A percentile compares a stretch with the other conserved stretches of the same genome.
Conservation (phyloP, 2,329 filamentous ascomycete species). For the Botrytis hyacinthi region DNA sequence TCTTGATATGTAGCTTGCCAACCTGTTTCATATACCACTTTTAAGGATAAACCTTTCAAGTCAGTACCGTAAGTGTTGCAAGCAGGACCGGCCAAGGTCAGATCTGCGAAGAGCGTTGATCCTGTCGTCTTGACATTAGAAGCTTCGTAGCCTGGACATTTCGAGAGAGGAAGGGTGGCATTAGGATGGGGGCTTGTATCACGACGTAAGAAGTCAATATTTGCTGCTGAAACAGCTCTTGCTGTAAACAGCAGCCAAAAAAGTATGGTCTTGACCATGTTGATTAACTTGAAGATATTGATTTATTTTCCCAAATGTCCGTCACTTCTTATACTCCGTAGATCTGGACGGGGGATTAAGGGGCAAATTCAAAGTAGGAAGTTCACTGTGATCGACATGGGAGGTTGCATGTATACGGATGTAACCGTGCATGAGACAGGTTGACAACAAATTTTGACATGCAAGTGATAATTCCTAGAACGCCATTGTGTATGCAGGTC, state of each 20-base stretch:
- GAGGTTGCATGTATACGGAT: background rate
- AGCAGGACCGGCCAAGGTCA: constrained; percentile 56
- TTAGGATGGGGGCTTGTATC: background rate
- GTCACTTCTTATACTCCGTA: background rate
- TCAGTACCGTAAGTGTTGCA: constrained; percentile 62
- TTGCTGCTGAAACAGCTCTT: constrained; percentile 5
- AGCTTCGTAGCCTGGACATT: constrained; percentile 54
- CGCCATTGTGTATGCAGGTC: background rate
- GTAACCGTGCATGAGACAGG: background rate
- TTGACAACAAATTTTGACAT: background rate
- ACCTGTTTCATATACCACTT: constrained; percentile 62
- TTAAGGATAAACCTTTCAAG: constrained; percentile 53
- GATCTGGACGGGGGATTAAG: background rate
- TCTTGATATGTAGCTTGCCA: constrained; percentile 29
- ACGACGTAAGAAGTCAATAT: background rate
- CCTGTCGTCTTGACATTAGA: constrained; percentile 47
- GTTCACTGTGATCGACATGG: background rate
- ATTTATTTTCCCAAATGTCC: background rate
- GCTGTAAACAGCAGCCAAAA: constrained; percentile 10
- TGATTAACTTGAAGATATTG: background rate
- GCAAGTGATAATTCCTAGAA: background rate
- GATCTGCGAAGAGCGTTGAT: constrained; percentile 53
- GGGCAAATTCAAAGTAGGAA: background rate
- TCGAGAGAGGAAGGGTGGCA: constrained; percentile 28
- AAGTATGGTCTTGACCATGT: background rate